These are phyloP conservation scores for Dendrocalamus latiflorus DNA, from an alignment of 202 grass and related monocot genomes.

Conservation along the genomic window DNA sequence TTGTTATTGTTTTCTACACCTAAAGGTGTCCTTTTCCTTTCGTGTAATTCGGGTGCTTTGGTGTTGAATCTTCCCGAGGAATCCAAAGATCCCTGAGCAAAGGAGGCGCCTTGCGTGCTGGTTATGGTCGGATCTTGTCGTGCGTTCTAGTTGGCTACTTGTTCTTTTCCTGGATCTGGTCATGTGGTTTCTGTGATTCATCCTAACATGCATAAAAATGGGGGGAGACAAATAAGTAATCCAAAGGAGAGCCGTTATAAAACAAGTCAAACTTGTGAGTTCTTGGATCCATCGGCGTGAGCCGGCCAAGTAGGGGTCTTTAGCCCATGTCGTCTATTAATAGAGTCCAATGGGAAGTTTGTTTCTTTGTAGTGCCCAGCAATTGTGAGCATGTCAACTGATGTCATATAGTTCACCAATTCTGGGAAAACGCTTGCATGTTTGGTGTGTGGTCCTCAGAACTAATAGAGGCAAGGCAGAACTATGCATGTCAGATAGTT, in stretches of 20 bases:
- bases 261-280: constrained; percentile 23
- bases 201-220: constrained; percentile 22
- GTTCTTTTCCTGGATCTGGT: constrained; percentile 50
- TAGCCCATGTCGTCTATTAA: constrained; percentile 14
- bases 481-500: not conserved
- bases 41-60: constrained; percentile 24
- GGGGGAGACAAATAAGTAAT: constrained; percentile 4
- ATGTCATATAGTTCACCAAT: constrained; percentile 11
- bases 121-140: constrained; percentile 43
- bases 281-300: constrained; percentile 37
- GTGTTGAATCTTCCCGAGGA: constrained; percentile 43
- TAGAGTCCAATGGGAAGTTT: not conserved
- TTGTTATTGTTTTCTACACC: constrained; percentile 12
- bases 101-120: constrained; percentile 19
- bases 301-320: constrained; percentile 21
- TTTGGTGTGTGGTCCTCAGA: constrained; percentile 1
- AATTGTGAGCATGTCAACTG: constrained; percentile 18
- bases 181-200: constrained; percentile 45
- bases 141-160: constrained; percentile 42
- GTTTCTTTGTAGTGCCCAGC: constrained; percentile 14
- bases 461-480: not conserved
- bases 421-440: not conserved
- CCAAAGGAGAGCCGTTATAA: constrained; percentile 22
- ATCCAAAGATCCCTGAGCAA: constrained; percentile 45
- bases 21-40: constrained; percentile 35